These are phyloP conservation scores for Fusarium algeriense DNA, from an alignment of 2,329 filamentous ascomycete species.

Conservation along the genomic window DNA sequence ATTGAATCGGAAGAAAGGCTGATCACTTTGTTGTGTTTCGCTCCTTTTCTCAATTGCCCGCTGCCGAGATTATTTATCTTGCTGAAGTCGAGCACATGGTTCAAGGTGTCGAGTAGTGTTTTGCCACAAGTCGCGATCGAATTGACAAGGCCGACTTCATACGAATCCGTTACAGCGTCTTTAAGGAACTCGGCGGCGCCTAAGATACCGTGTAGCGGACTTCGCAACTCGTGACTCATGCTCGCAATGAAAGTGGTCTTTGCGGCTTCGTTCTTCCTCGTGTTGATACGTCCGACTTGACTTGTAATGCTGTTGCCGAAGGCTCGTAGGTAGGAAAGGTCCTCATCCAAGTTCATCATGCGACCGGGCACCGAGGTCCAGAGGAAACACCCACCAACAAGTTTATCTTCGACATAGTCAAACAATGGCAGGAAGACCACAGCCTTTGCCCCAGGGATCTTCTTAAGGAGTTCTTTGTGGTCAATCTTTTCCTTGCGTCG, in stretches of 20 bases:
- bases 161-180: constrained; percentile 54
- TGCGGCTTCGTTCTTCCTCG: constrained; percentile 62
- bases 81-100: constrained; percentile 61
- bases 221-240: constrained; percentile 69
- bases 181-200: constrained; percentile 64
- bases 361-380: constrained; percentile 51
- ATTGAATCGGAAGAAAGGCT: constrained; percentile 46
- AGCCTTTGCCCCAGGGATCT: constrained; percentile 51
- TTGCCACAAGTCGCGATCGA: constrained; percentile 62
- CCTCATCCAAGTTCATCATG: constrained; percentile 54
- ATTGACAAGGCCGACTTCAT: constrained; percentile 58
- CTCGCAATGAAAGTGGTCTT: constrained; percentile 71
- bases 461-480: constrained; percentile 51
- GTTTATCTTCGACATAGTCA: constrained; percentile 51
- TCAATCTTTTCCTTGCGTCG: constrained; percentile 45
- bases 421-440: constrained; percentile 54
- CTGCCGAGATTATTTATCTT: constrained; percentile 55
- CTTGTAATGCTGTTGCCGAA: constrained; percentile 57
- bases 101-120: constrained; percentile 62
- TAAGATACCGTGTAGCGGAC: constrained; percentile 68
- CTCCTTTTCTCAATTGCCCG: constrained; percentile 39
- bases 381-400: constrained; percentile 53
- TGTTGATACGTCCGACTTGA: constrained; percentile 66
- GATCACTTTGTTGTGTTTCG: constrained; percentile 38
- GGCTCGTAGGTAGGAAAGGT: constrained; percentile 53